Percentiles rank a stretch among this genome's conserved stretches.
phyloP scores from a whole-genome alignment of 805 yeast species.

The Saccharomycodes ludwigii region DNA sequence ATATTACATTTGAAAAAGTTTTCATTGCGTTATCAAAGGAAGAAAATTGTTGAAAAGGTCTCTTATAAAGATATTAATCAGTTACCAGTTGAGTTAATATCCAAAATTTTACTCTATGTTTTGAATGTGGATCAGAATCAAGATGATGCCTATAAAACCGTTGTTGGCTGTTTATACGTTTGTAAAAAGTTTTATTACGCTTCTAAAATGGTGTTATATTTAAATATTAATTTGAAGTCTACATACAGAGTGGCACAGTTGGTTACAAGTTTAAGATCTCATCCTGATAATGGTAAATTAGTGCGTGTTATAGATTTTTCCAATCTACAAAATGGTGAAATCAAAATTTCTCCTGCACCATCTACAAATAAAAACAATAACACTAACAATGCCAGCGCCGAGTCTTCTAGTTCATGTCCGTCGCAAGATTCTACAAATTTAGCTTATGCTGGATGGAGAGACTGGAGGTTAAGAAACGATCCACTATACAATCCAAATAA shows the following conservation, averaged over 20 bases:
- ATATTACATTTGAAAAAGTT: constrained; percentile 6
- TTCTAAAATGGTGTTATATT: constrained; percentile 44
- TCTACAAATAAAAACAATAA: constrained; percentile 1
- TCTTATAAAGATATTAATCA: constrained; percentile 14
- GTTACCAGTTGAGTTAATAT: constrained; percentile 24
- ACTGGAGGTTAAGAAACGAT: constrained; percentile 72
- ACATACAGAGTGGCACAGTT: constrained; percentile 76
- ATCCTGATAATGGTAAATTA: constrained; percentile 40
- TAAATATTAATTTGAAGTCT: constrained; percentile 43
- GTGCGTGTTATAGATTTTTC: constrained; percentile 54
- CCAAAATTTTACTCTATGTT: constrained; percentile 15
- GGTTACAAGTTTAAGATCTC: constrained; percentile 49
- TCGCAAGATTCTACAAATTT: constrained; percentile 7
- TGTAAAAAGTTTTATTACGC: constrained; percentile 37
- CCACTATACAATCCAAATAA: constrained; percentile 42
- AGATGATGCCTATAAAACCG: constrained; percentile 23
- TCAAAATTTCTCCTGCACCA: constrained; percentile 4
- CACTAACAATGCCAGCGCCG: neutral
- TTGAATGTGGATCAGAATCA: constrained; percentile 7
- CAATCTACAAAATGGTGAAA: constrained; percentile 27
- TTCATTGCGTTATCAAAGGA: constrained; percentile 5
- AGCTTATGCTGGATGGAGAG: constrained; percentile 80
- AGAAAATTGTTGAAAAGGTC: constrained; percentile 2
- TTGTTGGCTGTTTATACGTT: constrained; percentile 37
- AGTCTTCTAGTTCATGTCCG: constrained; percentile 3